These are phyloP conservation scores for Erigeron philadelphicus DNA, from an alignment of 140 eudicot species.

Conservation along the genomic window DNA sequence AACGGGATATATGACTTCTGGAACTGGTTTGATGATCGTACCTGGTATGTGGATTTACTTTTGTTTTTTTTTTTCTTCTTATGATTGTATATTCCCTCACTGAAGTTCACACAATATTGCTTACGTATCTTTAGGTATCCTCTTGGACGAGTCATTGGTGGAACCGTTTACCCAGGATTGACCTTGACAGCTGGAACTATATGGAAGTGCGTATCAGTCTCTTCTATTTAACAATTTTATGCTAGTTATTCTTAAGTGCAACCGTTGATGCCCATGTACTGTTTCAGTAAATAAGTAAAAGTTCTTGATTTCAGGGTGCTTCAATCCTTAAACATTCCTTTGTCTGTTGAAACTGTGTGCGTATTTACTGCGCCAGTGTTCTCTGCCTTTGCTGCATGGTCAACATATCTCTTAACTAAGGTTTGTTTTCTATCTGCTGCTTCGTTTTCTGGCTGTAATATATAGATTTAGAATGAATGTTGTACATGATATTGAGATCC, in stretches of 20 bases:
- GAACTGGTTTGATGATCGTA: slow-evolving; percentile 98
- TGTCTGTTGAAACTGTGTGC: slow-evolving; percentile 98
- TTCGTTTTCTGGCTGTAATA: slow-evolving; percentile 3
- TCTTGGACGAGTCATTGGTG: slow-evolving; percentile 75
- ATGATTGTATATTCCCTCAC: slow-evolving; percentile 6
- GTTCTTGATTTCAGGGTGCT: slow-evolving; percentile 56
- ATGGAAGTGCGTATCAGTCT: slow-evolving; percentile 9
- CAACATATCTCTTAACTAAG: slow-evolving; percentile 85
- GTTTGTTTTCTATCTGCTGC: slow-evolving; percentile 36
- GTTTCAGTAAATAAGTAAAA: slow-evolving; percentile 13
- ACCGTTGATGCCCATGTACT: background rate
- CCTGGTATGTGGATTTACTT: slow-evolving; percentile 50
- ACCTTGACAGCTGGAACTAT: slow-evolving; percentile 11
- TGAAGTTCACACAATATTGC: slow-evolving; percentile 25
- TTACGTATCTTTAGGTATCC: slow-evolving; percentile 64
- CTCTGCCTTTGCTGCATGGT: slow-evolving; percentile 98
- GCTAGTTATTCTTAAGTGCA: background rate
- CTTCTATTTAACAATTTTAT: background rate
- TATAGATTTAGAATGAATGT: background rate
- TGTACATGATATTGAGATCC: slow-evolving; percentile 16
- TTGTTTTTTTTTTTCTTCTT: slow-evolving; percentile 2
- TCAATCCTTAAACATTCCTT: slow-evolving; percentile 82
- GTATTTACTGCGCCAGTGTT: slow-evolving; percentile 95
- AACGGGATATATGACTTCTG: slow-evolving; percentile 97
- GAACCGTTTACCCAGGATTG: slow-evolving; percentile 19